These are phyloP conservation scores for Guadua angustifolia DNA, from an alignment of 176 grass and related monocot species.

Conservation along the genomic window DNA sequence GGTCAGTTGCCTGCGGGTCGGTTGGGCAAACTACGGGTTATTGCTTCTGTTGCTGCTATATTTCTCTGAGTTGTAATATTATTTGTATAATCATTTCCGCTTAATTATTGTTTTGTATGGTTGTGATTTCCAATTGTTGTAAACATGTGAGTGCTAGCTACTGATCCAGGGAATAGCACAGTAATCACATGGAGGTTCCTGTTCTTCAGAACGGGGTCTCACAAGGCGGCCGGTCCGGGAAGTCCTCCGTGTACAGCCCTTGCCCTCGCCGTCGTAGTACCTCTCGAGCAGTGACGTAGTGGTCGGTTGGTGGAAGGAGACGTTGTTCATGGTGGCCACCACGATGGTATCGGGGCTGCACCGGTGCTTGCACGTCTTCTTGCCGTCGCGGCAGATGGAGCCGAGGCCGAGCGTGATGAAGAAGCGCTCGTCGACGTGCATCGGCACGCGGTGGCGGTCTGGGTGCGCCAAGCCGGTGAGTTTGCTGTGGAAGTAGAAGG, in stretches of 20 bases:
- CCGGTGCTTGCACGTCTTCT: neutral
- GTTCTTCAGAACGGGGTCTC: too few relatives aligned
- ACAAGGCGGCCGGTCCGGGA: conserved; percentile 36
- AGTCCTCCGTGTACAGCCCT: conserved; percentile 37
- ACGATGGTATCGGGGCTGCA: conserved; percentile 34
- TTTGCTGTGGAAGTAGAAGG: conserved; percentile 42
- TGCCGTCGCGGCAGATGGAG: conserved; percentile 29
- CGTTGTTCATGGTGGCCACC: conserved; percentile 69
- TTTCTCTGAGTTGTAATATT: too few relatives aligned
- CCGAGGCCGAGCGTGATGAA: conserved; percentile 37
- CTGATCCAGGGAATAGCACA: too few relatives aligned
- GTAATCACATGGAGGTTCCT: too few relatives aligned
- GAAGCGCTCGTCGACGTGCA: conserved; percentile 47
- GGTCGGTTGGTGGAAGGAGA: conserved; percentile 45
- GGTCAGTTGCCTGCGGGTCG: too few relatives aligned
- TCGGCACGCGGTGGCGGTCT: neutral
- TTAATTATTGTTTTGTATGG: too few relatives aligned
- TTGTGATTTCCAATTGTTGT: too few relatives aligned
- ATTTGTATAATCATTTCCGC: too few relatives aligned
- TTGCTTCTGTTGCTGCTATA: too few relatives aligned
- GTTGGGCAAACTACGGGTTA: too few relatives aligned
- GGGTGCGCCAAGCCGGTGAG: conserved; percentile 14
- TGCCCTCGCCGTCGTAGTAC: conserved; percentile 44
- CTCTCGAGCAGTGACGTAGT: conserved; percentile 40
- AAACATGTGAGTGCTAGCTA: too few relatives aligned